These are phyloP conservation scores for Termitomyces sp. DNA, from an alignment of 768 basidiomycete species.

Conservation along the genomic window DNA sequence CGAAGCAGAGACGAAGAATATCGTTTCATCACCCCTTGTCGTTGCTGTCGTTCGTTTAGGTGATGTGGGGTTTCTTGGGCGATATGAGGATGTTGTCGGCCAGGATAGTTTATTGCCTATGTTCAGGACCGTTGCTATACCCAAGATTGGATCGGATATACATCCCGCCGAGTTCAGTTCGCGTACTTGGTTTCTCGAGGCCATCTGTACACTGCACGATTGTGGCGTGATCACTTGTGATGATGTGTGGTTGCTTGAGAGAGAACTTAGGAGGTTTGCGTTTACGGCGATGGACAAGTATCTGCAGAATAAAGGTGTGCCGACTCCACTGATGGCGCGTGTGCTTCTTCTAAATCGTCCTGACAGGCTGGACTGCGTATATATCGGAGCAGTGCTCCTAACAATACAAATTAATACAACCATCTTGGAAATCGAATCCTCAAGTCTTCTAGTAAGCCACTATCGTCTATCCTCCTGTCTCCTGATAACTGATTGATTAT, in stretches of 20 bases:
- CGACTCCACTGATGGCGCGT: neutral
- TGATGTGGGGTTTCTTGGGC: slow-evolving; percentile 37
- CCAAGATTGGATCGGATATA: slow-evolving; percentile 21
- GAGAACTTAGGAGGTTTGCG: slow-evolving; percentile 41
- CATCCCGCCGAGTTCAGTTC: slow-evolving; percentile 38
- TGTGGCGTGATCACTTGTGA: slow-evolving; percentile 45
- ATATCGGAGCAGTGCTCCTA: slow-evolving; percentile 27
- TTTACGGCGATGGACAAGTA: slow-evolving; percentile 49
- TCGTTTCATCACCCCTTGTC: slow-evolving; percentile 35
- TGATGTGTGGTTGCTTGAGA: slow-evolving; percentile 44
- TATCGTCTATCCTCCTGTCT: neutral
- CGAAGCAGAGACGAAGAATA: slow-evolving; percentile 31
- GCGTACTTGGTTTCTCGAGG: slow-evolving; percentile 45
- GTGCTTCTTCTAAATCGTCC: neutral
- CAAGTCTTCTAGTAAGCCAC: neutral
- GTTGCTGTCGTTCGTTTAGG: slow-evolving; percentile 42
- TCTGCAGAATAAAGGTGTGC: slow-evolving; percentile 38
- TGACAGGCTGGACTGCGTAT: slow-evolving; percentile 30
- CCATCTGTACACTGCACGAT: slow-evolving; percentile 42
- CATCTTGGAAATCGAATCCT: neutral
- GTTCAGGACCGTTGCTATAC: slow-evolving; percentile 41
- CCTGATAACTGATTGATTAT: neutral
- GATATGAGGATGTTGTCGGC: slow-evolving; percentile 39
- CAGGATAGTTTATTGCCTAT: slow-evolving; percentile 37
- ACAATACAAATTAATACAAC: neutral